Evolutionary conservation across 192 early-diverging fungal genomes (phyloP), one percentile per base, ranked within the genome.

Genomic region (Rhizophagus clarus): DNA sequence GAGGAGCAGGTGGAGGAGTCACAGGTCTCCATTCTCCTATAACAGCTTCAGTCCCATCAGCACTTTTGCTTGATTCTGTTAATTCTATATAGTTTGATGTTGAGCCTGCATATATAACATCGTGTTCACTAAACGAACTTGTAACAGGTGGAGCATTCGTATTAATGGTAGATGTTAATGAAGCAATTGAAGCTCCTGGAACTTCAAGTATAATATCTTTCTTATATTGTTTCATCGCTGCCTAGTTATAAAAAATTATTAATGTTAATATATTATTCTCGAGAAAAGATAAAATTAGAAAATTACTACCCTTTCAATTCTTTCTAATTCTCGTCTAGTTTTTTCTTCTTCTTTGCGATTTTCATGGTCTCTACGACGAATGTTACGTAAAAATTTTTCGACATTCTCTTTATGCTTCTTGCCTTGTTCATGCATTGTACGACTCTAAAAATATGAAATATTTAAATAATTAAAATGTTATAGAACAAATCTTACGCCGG

Each of bases 391-490:
- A 79, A 93, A 95, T 45, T 86, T 85, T 79, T 93, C 92, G 3
- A 94, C 91, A 81, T 92, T 93, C n/a, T 94, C 92, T 82, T 94
- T 95, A 87, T 97, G 95, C 60, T 93, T 92, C 51, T 84, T 86
- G 17, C 94, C 95, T 24, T 77, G 86, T 70, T 97, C 95, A 77
- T 97, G 95, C 62, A 91, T 88, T 49, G 76, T 74, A 15, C 91
- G 88, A 67, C 83, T 86, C 76, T 82, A 82, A 7, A 5, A 69
- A 45, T 40, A 51, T 31, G 40, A 2, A 22, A 42, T 42, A 42
- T 49, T 22, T 22, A 6, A 40, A 70, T 12, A 69, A 37, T 61
- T 79, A 69, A 67, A 72, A 71, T 32, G 4, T 22, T 61, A 62
- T 20, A 42, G 60, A 63, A 11, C 24, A 60, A 61, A 49, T 34